phyloP scores from a whole-genome alignment of 2,329 filamentous ascomycete species.

The Colletotrichum limetticola region DNA sequence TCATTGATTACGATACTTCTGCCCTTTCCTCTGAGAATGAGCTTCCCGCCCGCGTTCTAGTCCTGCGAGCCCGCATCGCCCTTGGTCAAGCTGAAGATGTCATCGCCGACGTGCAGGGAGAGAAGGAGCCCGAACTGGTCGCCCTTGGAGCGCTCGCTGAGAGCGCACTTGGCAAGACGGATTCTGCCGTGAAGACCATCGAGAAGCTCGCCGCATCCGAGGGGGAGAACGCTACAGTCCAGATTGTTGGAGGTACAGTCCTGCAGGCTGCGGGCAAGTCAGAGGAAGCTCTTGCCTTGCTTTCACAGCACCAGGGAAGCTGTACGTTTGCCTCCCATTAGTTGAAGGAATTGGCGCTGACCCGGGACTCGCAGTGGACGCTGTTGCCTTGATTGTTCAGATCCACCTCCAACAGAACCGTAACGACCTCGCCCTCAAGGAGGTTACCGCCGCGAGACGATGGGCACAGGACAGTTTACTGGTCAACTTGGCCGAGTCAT shows the following conservation, averaged over 20 bases:
- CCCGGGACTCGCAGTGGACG: slow-evolving; percentile 63
- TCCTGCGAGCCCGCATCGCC: slow-evolving; percentile 85
- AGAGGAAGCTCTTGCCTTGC: slow-evolving; percentile 84
- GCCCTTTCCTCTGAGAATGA: slow-evolving; percentile 83
- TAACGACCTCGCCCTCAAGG: slow-evolving; percentile 89
- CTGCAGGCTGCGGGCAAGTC: slow-evolving; percentile 82
- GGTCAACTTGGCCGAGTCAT: slow-evolving; percentile 94
- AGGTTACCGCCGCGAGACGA: slow-evolving; percentile 84
- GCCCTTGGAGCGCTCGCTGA: slow-evolving; percentile 83
- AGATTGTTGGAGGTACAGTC: slow-evolving; percentile 84
- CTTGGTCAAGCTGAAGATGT: slow-evolving; percentile 82
- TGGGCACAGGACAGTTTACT: slow-evolving; percentile 96
- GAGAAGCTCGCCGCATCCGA: slow-evolving; percentile 75
- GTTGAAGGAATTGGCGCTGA: slow-evolving; percentile 8
- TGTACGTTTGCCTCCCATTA: slow-evolving; percentile 64
- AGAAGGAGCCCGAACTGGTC: slow-evolving; percentile 75
- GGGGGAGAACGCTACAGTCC: slow-evolving; percentile 81
- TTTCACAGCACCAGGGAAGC: slow-evolving; percentile 87
- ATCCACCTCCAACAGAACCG: slow-evolving; percentile 94
- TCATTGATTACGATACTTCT: slow-evolving; percentile 86
- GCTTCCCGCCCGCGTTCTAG: slow-evolving; percentile 79
- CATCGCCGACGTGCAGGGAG: slow-evolving; percentile 73
- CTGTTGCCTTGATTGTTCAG: slow-evolving; percentile 89
- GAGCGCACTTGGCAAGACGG: slow-evolving; percentile 67
- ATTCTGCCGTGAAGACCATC: slow-evolving; percentile 70